Conservation (phyloP, 2,329 filamentous ascomycete species). For the Fusarium concolor region DNA sequence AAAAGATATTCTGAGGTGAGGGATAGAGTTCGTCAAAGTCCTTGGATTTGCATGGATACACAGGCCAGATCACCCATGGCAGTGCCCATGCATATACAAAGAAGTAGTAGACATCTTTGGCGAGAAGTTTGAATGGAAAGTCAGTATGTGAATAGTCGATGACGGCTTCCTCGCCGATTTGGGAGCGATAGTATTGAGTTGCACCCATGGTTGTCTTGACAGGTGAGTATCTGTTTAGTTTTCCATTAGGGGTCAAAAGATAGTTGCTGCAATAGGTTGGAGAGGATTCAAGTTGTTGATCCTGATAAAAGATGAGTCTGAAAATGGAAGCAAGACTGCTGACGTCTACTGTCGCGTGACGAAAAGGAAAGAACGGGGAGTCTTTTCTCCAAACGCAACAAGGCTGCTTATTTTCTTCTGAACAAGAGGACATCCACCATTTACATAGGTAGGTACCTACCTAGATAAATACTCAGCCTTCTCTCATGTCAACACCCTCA, state of each 20-base stretch:
- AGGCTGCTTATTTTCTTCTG: constrained; percentile 4
- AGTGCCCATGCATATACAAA: constrained; percentile 66
- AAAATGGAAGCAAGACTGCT: constrained; percentile 9
- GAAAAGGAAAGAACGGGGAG: neutral
- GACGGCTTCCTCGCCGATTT: constrained; percentile 67
- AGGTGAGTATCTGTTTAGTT: neutral
- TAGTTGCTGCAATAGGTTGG: neutral
- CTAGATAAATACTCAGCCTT: constrained; percentile 24
- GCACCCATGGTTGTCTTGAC: constrained; percentile 42
- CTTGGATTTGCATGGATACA: constrained; percentile 63
- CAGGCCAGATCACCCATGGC: constrained; percentile 70
- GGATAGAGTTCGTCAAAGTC: constrained; percentile 73
- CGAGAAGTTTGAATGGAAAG: constrained; percentile 62
- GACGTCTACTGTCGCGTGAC: constrained; percentile 9
- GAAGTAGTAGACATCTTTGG: constrained; percentile 67
- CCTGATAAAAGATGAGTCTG: neutral
- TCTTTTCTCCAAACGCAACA: constrained; percentile 6
- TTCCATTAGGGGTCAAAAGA: neutral
- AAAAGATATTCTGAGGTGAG: constrained; percentile 66
- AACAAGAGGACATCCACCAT: neutral
- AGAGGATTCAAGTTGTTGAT: neutral
- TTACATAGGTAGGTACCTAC: neutral
- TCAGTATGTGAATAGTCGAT: constrained; percentile 73
- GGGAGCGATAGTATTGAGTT: constrained; percentile 68
- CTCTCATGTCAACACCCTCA: constrained; percentile 10